Conservation (phyloP, 1,284 basidiomycete species). For the Cutaneotrichosporon cavernicola region DNA sequence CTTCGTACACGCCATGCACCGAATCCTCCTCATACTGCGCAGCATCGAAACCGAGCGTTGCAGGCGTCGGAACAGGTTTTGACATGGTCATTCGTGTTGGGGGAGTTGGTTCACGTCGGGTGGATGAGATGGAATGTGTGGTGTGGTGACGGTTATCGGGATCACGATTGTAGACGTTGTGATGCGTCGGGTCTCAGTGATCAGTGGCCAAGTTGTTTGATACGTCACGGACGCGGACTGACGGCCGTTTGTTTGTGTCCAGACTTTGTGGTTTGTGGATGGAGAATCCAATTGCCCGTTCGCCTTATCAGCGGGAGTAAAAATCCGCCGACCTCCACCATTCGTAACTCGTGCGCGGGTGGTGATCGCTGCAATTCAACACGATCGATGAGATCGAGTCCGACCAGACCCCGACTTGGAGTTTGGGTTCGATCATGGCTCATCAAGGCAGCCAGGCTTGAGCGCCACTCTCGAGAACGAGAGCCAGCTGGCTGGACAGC, state of each 20-base stretch:
- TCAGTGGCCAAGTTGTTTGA: background rate
- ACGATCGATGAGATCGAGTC: too few species aligned
- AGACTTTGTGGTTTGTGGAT: background rate
- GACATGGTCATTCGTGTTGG: background rate
- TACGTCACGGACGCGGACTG: background rate
- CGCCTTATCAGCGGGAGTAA: background rate
- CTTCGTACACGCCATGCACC: constrained; percentile 83
- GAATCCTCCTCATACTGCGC: constrained; percentile 35
- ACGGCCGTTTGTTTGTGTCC: background rate
- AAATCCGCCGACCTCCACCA: background rate
- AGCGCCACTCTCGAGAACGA: too few species aligned
- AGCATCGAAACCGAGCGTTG: constrained; percentile 26
- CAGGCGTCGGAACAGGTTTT: constrained; percentile 35
- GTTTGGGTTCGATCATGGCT: too few species aligned
- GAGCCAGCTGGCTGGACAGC: too few species aligned
- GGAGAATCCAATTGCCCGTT: constrained; percentile 8
- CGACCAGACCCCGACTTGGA: too few species aligned
- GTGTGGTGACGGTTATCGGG: background rate
- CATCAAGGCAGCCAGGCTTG: too few species aligned
- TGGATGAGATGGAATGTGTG: background rate
- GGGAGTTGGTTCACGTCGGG: background rate
- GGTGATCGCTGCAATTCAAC: too few species aligned
- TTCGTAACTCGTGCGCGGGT: background rate
- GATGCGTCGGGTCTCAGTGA: background rate
- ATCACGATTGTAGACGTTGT: background rate